Conservation (phyloP, 345 rosid genomes). For the Linum lewisii region DNA sequence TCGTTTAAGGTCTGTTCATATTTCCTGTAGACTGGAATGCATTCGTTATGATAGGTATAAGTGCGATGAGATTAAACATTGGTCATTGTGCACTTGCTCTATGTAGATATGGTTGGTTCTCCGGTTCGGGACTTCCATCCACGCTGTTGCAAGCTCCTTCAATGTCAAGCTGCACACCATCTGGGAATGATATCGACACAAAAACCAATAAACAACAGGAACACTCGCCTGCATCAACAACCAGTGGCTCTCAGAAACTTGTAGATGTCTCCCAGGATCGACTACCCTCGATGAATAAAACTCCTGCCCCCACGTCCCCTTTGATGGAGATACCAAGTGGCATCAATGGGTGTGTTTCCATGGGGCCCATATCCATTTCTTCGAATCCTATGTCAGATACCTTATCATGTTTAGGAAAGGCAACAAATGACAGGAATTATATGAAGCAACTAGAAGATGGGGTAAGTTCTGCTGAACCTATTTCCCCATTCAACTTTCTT, state of each 20-base stretch:
- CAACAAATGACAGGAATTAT: constrained; percentile 17
- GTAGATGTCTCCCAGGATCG: constrained; percentile 23
- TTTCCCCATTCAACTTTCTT: neutral
- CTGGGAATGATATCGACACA: constrained; percentile 27
- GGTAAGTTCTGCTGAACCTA: constrained; percentile 23
- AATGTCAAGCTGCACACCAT: constrained; percentile 26
- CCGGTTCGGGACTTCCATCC: constrained; percentile 31
- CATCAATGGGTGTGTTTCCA: constrained; percentile 10
- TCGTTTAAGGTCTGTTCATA: constrained; percentile 67
- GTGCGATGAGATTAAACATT: neutral
- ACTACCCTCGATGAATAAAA: constrained; percentile 24
- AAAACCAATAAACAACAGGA: constrained; percentile 26
- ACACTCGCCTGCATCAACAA: constrained; percentile 21
- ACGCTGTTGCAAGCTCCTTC: constrained; percentile 28
- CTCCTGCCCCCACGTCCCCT: constrained; percentile 15
- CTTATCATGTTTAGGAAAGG: constrained; percentile 24
- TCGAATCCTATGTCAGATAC: constrained; percentile 22
- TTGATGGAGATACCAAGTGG: constrained; percentile 13
- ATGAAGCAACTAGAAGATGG: constrained; percentile 25
- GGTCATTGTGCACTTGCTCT: constrained; percentile 15
- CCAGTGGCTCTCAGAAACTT: constrained; percentile 25
- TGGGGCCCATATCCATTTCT: constrained; percentile 16
- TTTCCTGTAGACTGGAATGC: constrained; percentile 10
- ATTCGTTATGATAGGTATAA: constrained; percentile 6
- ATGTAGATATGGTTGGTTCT: constrained; percentile 97